These are phyloP conservation scores for Neurospora sp. DNA, from an alignment of 495 filamentous ascomycete species.

Conservation along the genomic window DNA sequence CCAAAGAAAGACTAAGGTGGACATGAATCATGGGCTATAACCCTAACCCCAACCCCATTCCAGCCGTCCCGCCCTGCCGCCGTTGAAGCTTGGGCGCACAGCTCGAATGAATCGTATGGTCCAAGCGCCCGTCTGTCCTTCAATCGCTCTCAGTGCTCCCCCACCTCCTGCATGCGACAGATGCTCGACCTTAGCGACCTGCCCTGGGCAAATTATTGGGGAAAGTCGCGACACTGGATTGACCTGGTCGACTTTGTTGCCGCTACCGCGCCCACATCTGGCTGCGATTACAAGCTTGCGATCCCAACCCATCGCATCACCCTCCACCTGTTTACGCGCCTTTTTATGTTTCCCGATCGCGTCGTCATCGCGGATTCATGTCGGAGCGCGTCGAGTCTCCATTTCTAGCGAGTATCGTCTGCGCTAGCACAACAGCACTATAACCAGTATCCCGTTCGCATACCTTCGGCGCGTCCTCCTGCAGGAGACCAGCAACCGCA, in stretches of 20 bases:
- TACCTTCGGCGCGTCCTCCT: conserved; percentile 7
- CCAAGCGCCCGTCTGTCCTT: not conserved
- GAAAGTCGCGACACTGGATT: not conserved
- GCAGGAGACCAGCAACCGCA: conserved; percentile 7
- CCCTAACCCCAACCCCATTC: not conserved
- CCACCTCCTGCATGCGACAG: conserved; percentile 2
- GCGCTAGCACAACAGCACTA: not conserved
- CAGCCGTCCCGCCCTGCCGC: not conserved
- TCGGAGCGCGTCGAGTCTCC: conserved; percentile 8
- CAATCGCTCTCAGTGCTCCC: not conserved
- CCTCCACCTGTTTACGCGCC: conserved; percentile 6
- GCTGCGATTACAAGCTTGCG: not conserved
- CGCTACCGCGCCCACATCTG: not conserved
- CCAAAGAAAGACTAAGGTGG: not conserved
- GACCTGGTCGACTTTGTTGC: not conserved
- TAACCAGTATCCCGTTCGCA: not conserved
- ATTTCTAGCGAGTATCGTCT: not conserved
- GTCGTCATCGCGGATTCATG: not conserved
- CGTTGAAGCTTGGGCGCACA: not conserved
- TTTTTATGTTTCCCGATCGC: conserved; percentile 7
- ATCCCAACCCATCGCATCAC: not conserved
- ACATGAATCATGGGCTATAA: not conserved
- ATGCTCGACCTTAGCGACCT: not conserved
- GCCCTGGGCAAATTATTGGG: conserved; percentile 6
- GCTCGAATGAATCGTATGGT: not conserved